Conservation (phyloP, 345 rosid species). For the Dipteronia dyeriana region DNA sequence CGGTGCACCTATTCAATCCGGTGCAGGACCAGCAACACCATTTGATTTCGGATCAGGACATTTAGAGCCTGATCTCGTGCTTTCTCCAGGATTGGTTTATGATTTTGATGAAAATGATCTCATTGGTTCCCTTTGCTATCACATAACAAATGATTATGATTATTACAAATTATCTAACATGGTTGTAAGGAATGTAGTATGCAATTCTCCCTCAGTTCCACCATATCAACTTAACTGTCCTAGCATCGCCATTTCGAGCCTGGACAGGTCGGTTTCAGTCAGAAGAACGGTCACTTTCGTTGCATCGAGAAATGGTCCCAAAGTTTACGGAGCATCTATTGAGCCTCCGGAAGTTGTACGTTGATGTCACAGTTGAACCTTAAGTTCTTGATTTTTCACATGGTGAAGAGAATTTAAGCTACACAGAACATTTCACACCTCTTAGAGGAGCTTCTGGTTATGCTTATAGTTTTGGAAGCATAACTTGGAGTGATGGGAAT, state of each 20-base stretch:
- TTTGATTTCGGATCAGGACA: constrained; percentile 9
- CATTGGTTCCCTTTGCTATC: not conserved
- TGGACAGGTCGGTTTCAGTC: not conserved
- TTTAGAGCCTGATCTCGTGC: not conserved
- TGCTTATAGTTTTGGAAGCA: not conserved
- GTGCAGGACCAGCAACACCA: not conserved
- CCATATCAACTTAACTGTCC: constrained; percentile 6
- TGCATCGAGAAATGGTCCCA: not conserved
- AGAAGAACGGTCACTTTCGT: not conserved
- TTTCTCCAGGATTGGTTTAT: constrained; percentile 1
- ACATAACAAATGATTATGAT: not conserved
- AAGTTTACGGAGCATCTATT: not conserved
- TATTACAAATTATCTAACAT: not conserved
- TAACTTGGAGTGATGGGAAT: not conserved
- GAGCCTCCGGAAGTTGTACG: constrained; percentile 1
- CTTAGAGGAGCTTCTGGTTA: not conserved
- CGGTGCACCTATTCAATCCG: not conserved
- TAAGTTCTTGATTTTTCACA: not conserved
- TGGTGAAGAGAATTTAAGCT: not conserved
- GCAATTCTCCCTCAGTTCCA: not conserved
- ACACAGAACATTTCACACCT: not conserved
- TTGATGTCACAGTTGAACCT: not conserved
- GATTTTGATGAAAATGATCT: not conserved
- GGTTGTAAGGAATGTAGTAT: not conserved
- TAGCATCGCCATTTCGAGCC: not conserved